Conservation (phyloP, 1,139 yeast genomes). For the Candida tropicalis region DNA sequence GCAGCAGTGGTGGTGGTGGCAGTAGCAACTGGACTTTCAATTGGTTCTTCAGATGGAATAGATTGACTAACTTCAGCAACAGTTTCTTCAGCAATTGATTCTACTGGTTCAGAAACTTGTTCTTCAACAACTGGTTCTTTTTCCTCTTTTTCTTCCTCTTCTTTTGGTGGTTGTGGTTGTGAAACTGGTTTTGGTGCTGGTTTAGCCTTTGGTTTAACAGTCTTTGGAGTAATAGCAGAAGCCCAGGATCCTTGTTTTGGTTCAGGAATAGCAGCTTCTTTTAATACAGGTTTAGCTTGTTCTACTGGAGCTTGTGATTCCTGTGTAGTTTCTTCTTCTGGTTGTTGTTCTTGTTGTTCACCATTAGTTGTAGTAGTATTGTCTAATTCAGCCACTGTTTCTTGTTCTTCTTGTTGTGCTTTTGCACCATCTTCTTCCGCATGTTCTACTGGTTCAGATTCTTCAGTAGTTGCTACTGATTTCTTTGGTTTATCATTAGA, state of each 20-base stretch:
- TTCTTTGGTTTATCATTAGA: conserved; percentile 38
- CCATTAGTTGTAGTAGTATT: too few relatives aligned
- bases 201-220: conserved; percentile 36
- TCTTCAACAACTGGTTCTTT: conserved; percentile 13
- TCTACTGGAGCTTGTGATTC: conserved; percentile 14
- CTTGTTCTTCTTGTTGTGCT: conserved; percentile 1
- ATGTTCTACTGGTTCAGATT: conserved; percentile 7
- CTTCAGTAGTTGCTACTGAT: conserved; percentile 2
- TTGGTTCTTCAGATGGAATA: conserved; percentile 44
- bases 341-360: conserved; percentile 9
- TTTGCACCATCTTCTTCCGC: not conserved
- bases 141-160: conserved; percentile 13
- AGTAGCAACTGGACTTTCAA: conserved; percentile 32
- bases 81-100: conserved; percentile 11
- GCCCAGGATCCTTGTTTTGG: conserved; percentile 55
- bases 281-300: conserved; percentile 27
- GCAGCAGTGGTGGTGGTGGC: conserved; percentile 9
- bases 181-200: conserved; percentile 17
- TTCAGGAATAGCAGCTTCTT: conserved; percentile 33
- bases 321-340: conserved; percentile 10
- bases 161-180: conserved; percentile 13
- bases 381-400: too few relatives aligned
- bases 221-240: conserved; percentile 59
- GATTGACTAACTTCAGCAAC: conserved; percentile 13
- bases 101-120: conserved; percentile 21